Conservation (phyloP, 2,329 filamentous ascomycete genomes). For the Talaromyces funiculosus region DNA sequence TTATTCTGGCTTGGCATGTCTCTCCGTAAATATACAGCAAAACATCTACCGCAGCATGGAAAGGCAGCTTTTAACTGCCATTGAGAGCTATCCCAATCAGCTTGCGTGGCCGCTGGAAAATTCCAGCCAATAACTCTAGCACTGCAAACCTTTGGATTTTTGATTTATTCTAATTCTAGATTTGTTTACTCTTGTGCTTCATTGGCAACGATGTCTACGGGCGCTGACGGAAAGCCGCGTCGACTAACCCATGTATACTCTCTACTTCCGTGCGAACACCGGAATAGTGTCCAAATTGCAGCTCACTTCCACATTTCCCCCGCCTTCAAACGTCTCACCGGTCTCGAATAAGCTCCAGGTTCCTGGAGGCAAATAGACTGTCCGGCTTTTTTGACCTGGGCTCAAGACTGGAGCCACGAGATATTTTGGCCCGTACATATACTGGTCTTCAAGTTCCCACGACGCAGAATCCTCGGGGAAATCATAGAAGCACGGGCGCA, state of each 20-base stretch:
- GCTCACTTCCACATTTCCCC: slow-evolving; percentile 35
- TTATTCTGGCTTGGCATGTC: no score
- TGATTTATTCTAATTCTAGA: no score
- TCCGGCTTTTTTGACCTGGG: slow-evolving; percentile 40
- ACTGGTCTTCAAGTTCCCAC: slow-evolving; percentile 57
- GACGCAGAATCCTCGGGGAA: slow-evolving; percentile 51
- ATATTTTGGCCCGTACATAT: slow-evolving; percentile 59
- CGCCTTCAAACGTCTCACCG: slow-evolving; percentile 27
- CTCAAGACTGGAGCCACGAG: slow-evolving; percentile 53
- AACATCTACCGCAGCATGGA: no score
- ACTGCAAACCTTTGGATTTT: no score
- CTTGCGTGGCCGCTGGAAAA: no score
- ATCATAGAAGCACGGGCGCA: slow-evolving; percentile 59
- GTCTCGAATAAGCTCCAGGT: slow-evolving; percentile 37
- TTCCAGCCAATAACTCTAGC: no score
- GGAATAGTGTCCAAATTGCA: slow-evolving; percentile 46
- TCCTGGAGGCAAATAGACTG: slow-evolving; percentile 51
- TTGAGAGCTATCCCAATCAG: no score
- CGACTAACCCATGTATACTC: neutral
- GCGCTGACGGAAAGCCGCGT: neutral
- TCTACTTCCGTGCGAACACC: slow-evolving; percentile 34
- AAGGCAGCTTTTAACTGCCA: no score
- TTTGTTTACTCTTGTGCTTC: no score
- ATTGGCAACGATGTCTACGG: neutral
- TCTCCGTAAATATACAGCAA: no score